Evolutionary conservation across 768 basidiomycete genomes (phyloP).

Genomic region (Phaffia australis): DNA sequence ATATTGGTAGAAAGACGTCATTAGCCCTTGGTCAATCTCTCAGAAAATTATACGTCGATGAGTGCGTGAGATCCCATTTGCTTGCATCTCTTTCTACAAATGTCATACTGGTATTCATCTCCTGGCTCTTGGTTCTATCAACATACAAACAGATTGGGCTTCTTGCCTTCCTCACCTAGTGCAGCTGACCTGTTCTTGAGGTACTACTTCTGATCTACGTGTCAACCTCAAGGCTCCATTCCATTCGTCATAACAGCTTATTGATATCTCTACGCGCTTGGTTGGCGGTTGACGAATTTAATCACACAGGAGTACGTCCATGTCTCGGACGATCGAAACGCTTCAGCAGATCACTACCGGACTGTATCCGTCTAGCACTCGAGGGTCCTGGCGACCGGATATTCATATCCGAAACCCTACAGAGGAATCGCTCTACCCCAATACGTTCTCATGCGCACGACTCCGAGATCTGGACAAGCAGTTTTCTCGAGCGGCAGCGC

Average conservation of each 20-base stretch:
- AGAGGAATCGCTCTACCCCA: slow-evolving; percentile 63
- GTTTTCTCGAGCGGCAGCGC: slow-evolving; percentile 55
- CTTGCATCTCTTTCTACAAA: neutral
- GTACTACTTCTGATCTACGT: slow-evolving; percentile 32
- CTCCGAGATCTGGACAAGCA: slow-evolving; percentile 52
- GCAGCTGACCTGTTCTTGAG: slow-evolving; percentile 52
- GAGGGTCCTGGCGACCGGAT: slow-evolving; percentile 15
- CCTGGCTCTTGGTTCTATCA: slow-evolving; percentile 8
- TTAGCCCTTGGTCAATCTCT: slow-evolving; percentile 52
- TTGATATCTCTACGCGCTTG: neutral
- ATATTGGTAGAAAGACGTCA: slow-evolving; percentile 60
- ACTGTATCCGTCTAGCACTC: slow-evolving; percentile 48
- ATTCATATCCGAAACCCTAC: slow-evolving; percentile 47
- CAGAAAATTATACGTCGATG: slow-evolving; percentile 56
- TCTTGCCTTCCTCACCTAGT: slow-evolving; percentile 49
- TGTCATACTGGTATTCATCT: neutral
- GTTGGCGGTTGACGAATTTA: slow-evolving; percentile 2
- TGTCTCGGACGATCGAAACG: slow-evolving; percentile 48
- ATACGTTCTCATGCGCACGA: slow-evolving; percentile 56
- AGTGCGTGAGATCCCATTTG: slow-evolving; percentile 38
- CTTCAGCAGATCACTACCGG: slow-evolving; percentile 64
- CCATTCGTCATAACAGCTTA: neutral
- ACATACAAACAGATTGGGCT: slow-evolving; percentile 47
- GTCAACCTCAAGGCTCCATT: no score
- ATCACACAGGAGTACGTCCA: slow-evolving; percentile 55